These are phyloP conservation scores for Capronia americana DNA, from an alignment of 2,329 filamentous ascomycete species.

Conservation along the genomic window DNA sequence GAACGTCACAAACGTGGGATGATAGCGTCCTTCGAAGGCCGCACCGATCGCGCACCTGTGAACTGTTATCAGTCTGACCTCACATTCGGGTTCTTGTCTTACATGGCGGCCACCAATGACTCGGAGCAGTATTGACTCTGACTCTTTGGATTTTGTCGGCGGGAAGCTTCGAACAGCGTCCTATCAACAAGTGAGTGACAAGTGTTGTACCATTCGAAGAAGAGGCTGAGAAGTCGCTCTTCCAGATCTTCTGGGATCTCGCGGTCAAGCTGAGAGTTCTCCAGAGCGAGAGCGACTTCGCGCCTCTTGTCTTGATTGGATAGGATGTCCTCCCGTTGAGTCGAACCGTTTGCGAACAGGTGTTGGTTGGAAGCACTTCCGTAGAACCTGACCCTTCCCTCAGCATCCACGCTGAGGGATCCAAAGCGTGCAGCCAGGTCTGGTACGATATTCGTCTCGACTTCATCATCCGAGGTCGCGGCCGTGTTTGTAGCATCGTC, in stretches of 20 bases:
- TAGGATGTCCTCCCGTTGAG: constrained; percentile 41
- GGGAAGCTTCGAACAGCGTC: constrained; percentile 45
- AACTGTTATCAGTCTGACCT: neutral
- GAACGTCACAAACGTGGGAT: constrained; percentile 8
- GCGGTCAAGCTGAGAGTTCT: constrained; percentile 50
- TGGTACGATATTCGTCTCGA: constrained; percentile 1
- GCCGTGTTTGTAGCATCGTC: neutral
- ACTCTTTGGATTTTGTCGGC: constrained; percentile 36
- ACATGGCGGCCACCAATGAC: constrained; percentile 52
- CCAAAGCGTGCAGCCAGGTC: constrained; percentile 45
- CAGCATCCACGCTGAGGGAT: constrained; percentile 51
- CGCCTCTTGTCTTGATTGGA: neutral
- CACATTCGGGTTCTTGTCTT: constrained; percentile 6
- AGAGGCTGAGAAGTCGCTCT: constrained; percentile 54
- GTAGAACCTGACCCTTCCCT: constrained; percentile 54
- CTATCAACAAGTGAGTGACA: constrained; percentile 55
- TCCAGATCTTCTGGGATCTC: constrained; percentile 51
- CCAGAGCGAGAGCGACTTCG: neutral
- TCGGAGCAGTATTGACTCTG: constrained; percentile 49
- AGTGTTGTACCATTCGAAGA: constrained; percentile 58
- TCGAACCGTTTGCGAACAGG: constrained; percentile 49
- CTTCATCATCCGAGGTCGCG: constrained; percentile 1
- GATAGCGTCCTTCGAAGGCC: constrained; percentile 16
- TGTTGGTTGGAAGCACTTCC: constrained; percentile 55
- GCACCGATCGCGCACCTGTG: constrained; percentile 18